These are phyloP conservation scores for Trichophyton rubrum DNA, from an alignment of 2,329 filamentous ascomycete genomes.

Conservation along the genomic window DNA sequence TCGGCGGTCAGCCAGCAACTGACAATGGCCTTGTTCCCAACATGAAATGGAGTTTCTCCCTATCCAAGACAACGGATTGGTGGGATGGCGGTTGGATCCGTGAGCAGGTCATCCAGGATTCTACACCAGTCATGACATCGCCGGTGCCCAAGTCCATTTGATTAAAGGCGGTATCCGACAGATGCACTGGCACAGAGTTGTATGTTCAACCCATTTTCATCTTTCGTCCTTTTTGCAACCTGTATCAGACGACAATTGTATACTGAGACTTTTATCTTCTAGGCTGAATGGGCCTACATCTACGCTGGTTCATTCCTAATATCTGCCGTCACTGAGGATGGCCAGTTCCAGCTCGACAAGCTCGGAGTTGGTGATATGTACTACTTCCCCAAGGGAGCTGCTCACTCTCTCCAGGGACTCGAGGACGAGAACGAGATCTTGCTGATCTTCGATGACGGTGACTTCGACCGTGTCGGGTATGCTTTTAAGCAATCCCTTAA, in stretches of 20 bases:
- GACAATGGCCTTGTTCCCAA: constrained; percentile 54
- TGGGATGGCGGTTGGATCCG: constrained; percentile 54
- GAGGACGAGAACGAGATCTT: constrained; percentile 57
- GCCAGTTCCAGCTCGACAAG: constrained; percentile 42
- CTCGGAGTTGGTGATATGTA: constrained; percentile 53
- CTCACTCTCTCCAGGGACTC: constrained; percentile 51
- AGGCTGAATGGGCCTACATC: constrained; percentile 57
- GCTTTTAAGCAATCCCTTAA: constrained; percentile 10
- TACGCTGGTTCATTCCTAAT: constrained; percentile 47
- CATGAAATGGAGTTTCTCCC: constrained; percentile 57
- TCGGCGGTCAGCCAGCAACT: constrained; percentile 45
- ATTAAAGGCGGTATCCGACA: constrained; percentile 54
- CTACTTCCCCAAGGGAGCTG: constrained; percentile 56
- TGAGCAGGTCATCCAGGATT: constrained; percentile 54
- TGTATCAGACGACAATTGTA: background rate
- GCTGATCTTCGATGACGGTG: constrained; percentile 52
- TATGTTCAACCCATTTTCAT: constrained; percentile 25
- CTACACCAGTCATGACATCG: constrained; percentile 53
- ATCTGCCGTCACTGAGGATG: constrained; percentile 51
- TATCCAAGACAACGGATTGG: constrained; percentile 50
- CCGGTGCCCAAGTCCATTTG: constrained; percentile 56
- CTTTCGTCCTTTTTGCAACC: background rate
- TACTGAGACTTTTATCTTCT: constrained; percentile 1
- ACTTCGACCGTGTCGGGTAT: constrained; percentile 52
- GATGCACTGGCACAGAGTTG: constrained; percentile 56